Conservation (phyloP, 2,329 filamentous ascomycete genomes). For the Diaporthe caulivora region DNA sequence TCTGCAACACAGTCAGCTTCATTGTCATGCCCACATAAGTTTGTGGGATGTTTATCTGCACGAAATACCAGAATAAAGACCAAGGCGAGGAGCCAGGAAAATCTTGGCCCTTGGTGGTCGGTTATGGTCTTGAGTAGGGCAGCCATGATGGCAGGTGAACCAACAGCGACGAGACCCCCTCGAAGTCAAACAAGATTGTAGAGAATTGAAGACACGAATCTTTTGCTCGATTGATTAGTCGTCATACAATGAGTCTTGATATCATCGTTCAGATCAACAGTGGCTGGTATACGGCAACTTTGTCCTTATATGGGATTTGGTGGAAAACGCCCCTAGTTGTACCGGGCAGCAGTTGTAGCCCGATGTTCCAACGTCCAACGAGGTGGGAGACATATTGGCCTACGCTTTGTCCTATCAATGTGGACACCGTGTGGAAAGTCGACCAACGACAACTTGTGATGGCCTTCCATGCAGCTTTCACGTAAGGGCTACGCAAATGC, state of each 20-base stretch:
- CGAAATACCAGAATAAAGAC: background rate
- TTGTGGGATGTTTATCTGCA: background rate
- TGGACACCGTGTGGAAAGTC: background rate
- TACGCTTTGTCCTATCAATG: background rate
- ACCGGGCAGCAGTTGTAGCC: background rate
- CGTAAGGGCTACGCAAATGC: background rate
- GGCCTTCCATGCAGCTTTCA: background rate
- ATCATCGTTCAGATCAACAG: background rate
- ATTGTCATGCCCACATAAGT: no score
- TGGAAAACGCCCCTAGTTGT: background rate
- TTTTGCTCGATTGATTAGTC: background rate
- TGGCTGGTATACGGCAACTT: background rate
- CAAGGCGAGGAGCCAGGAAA: background rate
- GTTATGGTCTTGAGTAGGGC: background rate
- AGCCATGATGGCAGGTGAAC: background rate
- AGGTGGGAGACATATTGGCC: background rate
- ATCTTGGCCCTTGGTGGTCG: background rate
- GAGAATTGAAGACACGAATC: background rate
- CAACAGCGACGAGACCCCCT: background rate
- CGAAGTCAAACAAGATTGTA: background rate
- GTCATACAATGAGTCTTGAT: background rate
- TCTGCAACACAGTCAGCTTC: background rate
- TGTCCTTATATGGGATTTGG: background rate
- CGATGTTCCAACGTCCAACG: background rate
- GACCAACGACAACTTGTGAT: background rate